Evolutionary conservation across 805 yeast genomes (phyloP).

Genomic region (Candida incommunis): DNA sequence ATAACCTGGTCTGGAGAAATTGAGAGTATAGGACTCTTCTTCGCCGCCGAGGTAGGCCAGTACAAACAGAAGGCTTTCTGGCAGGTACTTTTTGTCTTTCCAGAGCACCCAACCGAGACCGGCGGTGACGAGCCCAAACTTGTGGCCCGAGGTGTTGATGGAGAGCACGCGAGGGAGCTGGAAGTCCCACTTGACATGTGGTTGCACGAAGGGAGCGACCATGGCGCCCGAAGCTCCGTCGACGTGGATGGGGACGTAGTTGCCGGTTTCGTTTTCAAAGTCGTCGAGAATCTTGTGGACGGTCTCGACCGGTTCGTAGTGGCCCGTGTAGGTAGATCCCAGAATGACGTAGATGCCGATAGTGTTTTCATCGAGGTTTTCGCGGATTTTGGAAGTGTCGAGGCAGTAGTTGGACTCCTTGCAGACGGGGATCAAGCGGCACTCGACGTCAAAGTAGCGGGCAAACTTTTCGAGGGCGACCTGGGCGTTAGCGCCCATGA

Average conservation of each 20-base stretch:
- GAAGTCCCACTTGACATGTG: slow-evolving; percentile 76
- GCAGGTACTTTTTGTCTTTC: slow-evolving; percentile 50
- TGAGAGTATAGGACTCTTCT: slow-evolving; percentile 75
- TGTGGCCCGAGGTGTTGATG: slow-evolving; percentile 86
- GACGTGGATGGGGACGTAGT: slow-evolving; percentile 69
- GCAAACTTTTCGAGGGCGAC: slow-evolving; percentile 93
- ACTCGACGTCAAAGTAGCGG: slow-evolving; percentile 82
- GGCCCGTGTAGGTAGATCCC: slow-evolving; percentile 91
- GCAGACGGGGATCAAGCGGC: slow-evolving; percentile 56
- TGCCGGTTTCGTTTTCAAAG: slow-evolving; percentile 51
- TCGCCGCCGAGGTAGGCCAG: slow-evolving; percentile 77
- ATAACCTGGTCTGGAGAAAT: slow-evolving; percentile 87
- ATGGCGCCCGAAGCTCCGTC: slow-evolving; percentile 92
- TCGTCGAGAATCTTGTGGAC: slow-evolving; percentile 55
- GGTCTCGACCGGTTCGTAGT: slow-evolving; percentile 61
- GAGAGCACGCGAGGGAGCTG: slow-evolving; percentile 60
- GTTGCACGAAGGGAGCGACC: slow-evolving; percentile 72
- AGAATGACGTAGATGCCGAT: slow-evolving; percentile 80
- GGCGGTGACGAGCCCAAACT: slow-evolving; percentile 80
- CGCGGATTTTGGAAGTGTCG: slow-evolving; percentile 44
- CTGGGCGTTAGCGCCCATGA: slow-evolving; percentile 89
- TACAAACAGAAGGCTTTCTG: slow-evolving; percentile 60
- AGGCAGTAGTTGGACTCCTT: slow-evolving; percentile 47
- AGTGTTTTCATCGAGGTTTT: slow-evolving; percentile 74
- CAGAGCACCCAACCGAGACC: slow-evolving; percentile 91